Evolutionary conservation across 805 yeast genomes (phyloP).

Genomic region (Hanseniaspora mollemarum): DNA sequence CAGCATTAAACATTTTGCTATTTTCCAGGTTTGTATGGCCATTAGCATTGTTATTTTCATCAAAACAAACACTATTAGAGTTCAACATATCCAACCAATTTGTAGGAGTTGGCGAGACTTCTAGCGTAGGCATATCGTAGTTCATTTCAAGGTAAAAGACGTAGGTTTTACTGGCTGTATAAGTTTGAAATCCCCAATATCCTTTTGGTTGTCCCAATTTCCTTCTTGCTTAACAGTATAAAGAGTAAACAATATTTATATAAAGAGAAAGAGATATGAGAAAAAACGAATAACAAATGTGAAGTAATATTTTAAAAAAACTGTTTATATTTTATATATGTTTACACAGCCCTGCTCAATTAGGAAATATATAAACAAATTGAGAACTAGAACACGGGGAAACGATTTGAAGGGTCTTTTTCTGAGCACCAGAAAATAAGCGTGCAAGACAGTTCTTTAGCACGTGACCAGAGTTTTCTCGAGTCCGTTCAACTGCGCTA

Average conservation of each 20-base stretch:
- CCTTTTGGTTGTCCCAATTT: too few relatives aligned
- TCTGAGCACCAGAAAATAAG: background rate
- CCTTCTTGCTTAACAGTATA: too few relatives aligned
- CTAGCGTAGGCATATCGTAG: background rate
- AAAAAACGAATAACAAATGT: background rate
- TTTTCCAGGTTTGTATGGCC: background rate
- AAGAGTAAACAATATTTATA: too few relatives aligned
- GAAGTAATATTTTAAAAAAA: background rate
- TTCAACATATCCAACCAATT: slow-evolving; percentile 2
- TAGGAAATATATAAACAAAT: slow-evolving; percentile 1
- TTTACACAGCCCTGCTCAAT: background rate
- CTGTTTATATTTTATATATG: background rate
- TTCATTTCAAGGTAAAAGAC: too few relatives aligned
- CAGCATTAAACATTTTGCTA: slow-evolving; percentile 5
- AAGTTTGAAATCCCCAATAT: too few relatives aligned
- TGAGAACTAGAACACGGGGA: too few relatives aligned
- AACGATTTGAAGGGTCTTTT: background rate
- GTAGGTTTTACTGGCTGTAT: too few relatives aligned
- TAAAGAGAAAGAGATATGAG: too few relatives aligned
- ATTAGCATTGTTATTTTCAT: background rate
- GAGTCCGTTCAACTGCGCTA: background rate
- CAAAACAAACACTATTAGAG: background rate
- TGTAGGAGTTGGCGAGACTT: background rate
- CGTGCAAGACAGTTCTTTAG: background rate
- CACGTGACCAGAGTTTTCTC: background rate